phyloP scores from a whole-genome alignment of 1,139 yeast species.

The Groenewaldozyma auringiensis region DNA sequence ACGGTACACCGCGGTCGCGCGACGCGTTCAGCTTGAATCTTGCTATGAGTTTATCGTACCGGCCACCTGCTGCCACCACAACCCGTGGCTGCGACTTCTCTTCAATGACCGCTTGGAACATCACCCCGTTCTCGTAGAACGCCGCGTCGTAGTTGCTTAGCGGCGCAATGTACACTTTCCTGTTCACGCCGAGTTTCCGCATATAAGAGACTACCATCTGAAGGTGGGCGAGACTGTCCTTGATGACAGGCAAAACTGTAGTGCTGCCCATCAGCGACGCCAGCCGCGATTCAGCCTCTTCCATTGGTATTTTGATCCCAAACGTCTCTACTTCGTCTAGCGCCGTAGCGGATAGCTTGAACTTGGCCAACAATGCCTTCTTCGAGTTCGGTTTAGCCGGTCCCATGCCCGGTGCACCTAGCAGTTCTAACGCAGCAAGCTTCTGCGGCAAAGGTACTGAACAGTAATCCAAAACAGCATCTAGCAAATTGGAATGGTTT shows the following conservation, averaged over 20 bases:
- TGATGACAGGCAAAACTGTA: constrained; percentile 54
- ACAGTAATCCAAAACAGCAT: constrained; percentile 68
- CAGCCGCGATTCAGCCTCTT: constrained; percentile 53
- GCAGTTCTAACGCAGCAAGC: constrained; percentile 55
- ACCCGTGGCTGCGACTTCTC: constrained; percentile 27
- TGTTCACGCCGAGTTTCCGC: constrained; percentile 51
- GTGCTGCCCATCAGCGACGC: constrained; percentile 69
- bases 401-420: constrained; percentile 71
- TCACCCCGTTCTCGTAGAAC: constrained; percentile 70
- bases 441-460: constrained; percentile 66
- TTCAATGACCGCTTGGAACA: constrained; percentile 80
- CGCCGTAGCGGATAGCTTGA: constrained; percentile 72
- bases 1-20: constrained; percentile 29
- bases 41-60: constrained; percentile 68
- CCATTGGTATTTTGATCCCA: constrained; percentile 64
- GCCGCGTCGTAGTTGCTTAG: constrained; percentile 73
- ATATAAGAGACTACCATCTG: constrained; percentile 48
- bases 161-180: constrained; percentile 51
- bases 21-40: constrained; percentile 48
- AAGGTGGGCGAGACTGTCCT: constrained; percentile 54
- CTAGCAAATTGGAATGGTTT: constrained; percentile 74
- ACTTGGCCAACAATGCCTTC: constrained; percentile 55
- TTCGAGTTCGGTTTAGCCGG: constrained; percentile 60
- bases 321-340: constrained; percentile 74
- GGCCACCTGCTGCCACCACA: constrained; percentile 82